Conservation (phyloP, 2,329 filamentous ascomycete genomes). For the Exophiala sideris region DNA sequence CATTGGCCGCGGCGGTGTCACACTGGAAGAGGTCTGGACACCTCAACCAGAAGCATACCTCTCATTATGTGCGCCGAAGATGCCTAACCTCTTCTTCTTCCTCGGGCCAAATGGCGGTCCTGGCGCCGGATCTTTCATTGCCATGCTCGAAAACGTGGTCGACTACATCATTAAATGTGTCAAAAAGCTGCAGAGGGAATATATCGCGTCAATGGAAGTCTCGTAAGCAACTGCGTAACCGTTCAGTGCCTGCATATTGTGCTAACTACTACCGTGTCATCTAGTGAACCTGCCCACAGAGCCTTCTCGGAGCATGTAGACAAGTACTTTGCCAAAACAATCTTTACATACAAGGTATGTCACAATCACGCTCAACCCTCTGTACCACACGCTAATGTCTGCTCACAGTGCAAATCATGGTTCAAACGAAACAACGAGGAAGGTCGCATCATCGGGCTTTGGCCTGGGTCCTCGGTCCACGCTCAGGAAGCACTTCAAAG, state of each 20-base stretch:
- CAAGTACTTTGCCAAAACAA: slow-evolving; percentile 50
- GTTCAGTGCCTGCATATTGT: too few relatives aligned
- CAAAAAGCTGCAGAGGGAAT: slow-evolving; percentile 31
- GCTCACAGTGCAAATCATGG: slow-evolving; percentile 67
- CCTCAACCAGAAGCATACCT: slow-evolving; percentile 44
- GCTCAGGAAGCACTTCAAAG: slow-evolving; percentile 56
- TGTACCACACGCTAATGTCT: slow-evolving; percentile 33
- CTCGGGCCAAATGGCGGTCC: slow-evolving; percentile 30
- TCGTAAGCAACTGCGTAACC: too few relatives aligned
- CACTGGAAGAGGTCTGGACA: slow-evolving; percentile 12
- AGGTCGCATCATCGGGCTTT: slow-evolving; percentile 63
- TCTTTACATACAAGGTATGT: slow-evolving; percentile 35
- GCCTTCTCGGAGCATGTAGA: slow-evolving; percentile 42
- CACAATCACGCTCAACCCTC: neutral
- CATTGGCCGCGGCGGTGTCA: slow-evolving; percentile 28
- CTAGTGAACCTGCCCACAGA: slow-evolving; percentile 1
- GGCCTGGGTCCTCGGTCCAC: slow-evolving; percentile 66
- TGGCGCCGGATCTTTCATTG: slow-evolving; percentile 30
- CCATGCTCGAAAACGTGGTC: slow-evolving; percentile 25
- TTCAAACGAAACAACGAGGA: slow-evolving; percentile 65
- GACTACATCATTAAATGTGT: slow-evolving; percentile 32
- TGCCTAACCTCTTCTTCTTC: slow-evolving; percentile 39
- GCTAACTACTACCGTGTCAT: neutral
- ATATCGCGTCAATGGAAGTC: slow-evolving; percentile 30
- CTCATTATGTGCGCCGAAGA: slow-evolving; percentile 43